Evolutionary conservation across 2,329 filamentous ascomycete genomes (phyloP), one percentile per base, ranked within the genome.

Genomic region (Colletotrichum melonis): DNA sequence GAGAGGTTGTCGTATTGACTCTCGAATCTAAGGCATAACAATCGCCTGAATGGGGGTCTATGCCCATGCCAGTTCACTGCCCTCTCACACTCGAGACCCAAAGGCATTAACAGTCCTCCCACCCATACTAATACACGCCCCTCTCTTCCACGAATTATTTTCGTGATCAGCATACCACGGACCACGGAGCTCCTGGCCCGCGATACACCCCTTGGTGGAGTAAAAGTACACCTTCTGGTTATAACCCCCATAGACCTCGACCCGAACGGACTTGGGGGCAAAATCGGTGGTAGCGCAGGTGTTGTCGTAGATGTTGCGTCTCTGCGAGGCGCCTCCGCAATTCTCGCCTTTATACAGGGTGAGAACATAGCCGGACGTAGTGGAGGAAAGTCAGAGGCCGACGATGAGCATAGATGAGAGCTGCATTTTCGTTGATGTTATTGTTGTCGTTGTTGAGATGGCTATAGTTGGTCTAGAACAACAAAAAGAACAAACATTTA

Each of bases 331-430:
- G 19, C 49, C 62, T 6, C 14, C 24, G 49, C 62, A 64, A 14
- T 56, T 42, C 5, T n/a, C 30, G 12, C n/a, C n/a, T 22, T 64
- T 56, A 28, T 19, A 56, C 49, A 64, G 38, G 30, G 49, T 64
- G 46, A 64, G n/a, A 30, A 64, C 62, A 46, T 55, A 64, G 46
- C 62, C 62, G n/a, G 62, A 64, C n/a, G 62, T 26, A 22, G 49
- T 38, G 3, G 62, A 64, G 62, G 62, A 14, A 5, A 64, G 22
- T 12, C 62, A 49, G 62, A 64, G 62, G n/a, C n/a, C 62, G 62
- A 64, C 11, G 28, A 38, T 2, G n/a, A 54, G n/a, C 9, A 38
- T 16, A 28, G 28, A 28, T 19, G 49, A 56, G 30, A 38, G n/a
- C 46, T 64, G 46, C 62, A 64, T 64, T 7, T 3, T 59, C 9